Conservation (phyloP, 805 yeast species). For the Saturnispora gosingensis region DNA sequence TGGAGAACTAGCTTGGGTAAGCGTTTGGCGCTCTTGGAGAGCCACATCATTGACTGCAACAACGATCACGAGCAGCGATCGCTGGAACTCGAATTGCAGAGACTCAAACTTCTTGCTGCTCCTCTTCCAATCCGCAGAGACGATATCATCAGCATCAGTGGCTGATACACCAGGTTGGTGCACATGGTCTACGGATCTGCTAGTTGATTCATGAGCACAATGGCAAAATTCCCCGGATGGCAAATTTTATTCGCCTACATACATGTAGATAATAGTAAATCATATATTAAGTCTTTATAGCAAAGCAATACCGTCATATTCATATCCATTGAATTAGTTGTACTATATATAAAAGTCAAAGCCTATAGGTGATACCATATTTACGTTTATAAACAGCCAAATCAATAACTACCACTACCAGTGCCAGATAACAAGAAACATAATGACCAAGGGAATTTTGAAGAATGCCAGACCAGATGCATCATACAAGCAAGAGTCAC, state of each 20-base stretch:
- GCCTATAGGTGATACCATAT: no score
- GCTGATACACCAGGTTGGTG: neutral
- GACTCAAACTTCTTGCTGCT: neutral
- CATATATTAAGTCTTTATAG: neutral
- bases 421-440: neutral
- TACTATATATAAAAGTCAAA: neutral
- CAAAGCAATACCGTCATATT: neutral
- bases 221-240: neutral
- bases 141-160: neutral
- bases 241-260: neutral
- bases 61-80: neutral
- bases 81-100: neutral
- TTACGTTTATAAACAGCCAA: neutral
- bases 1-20: neutral
- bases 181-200: neutral
- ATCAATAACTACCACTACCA: neutral
- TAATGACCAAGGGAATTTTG: slow-evolving; percentile 26
- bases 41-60: neutral
- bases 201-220: neutral
- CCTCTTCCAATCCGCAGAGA: neutral
- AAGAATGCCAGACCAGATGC: slow-evolving; percentile 24
- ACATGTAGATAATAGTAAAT: neutral
- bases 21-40: neutral
- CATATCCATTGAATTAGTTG: neutral
- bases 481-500: slow-evolving; percentile 16